Evolutionary conservation across 2,329 filamentous ascomycete genomes (phyloP).

Genomic region (Neoscytalidium dimidiatum): DNA sequence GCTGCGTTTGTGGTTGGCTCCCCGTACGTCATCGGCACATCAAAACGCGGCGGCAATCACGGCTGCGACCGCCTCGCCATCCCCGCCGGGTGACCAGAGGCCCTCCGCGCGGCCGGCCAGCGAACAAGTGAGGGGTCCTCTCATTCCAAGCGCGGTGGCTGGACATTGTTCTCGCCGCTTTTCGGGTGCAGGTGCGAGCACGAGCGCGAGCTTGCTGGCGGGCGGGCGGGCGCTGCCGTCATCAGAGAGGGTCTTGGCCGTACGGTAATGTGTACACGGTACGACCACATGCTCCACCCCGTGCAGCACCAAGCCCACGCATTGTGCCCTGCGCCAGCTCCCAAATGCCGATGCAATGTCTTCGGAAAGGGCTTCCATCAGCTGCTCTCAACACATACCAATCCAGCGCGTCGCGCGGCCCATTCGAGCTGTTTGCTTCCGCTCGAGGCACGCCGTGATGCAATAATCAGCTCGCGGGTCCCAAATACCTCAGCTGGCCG

Average conservation of each 20-base stretch:
- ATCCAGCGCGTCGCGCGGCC: not conserved
- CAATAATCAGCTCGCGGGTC: conserved; percentile 4
- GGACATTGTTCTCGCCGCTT: not conserved
- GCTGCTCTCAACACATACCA: not conserved
- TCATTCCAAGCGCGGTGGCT: not conserved
- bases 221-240: not conserved
- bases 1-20: conserved; percentile 9
- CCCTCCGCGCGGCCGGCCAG: not conserved
- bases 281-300: not conserved
- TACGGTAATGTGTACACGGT: no score
- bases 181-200: not conserved
- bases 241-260: not conserved
- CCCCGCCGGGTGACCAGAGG: not conserved
- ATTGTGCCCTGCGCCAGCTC: no score
- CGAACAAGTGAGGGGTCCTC: conserved; percentile 2
- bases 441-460: conserved; percentile 3
- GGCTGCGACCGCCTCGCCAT: conserved; percentile 8
- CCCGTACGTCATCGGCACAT: conserved; percentile 1
- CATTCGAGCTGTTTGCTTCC: not conserved
- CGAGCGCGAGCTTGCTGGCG: not conserved
- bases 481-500: not conserved
- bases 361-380: not conserved
- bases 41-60: conserved; percentile 17
- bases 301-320: not conserved
- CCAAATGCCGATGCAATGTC: not conserved